A percentile compares a stretch with the other conserved stretches of the same genome.
phyloP scores from a whole-genome alignment of 2,329 filamentous ascomycete genomes.

The Knoxdaviesia capensis region DNA sequence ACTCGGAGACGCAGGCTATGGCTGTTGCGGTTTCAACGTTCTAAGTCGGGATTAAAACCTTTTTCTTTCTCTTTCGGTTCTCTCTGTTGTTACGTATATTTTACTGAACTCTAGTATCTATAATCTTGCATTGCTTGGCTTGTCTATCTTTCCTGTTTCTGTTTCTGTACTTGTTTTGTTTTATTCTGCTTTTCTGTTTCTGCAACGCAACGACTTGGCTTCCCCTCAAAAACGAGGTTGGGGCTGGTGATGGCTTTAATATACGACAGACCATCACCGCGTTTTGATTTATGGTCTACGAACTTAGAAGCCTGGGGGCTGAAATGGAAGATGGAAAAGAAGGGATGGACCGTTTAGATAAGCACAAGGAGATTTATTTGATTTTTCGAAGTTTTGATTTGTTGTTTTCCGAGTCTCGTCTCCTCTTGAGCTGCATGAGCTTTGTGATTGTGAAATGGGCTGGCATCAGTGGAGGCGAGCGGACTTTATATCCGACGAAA shows the following conservation, averaged over 20 bases:
- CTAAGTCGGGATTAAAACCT: conserved; percentile 16
- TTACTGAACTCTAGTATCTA: neutral
- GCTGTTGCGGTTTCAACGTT: conserved; percentile 79
- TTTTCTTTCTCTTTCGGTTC: too few relatives aligned
- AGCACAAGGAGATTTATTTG: neutral
- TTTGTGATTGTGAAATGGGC: too few relatives aligned
- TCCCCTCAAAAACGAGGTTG: neutral
- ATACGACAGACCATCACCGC: too few relatives aligned
- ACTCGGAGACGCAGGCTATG: conserved; percentile 84
- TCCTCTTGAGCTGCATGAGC: neutral
- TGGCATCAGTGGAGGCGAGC: too few relatives aligned
- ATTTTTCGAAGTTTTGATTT: neutral
- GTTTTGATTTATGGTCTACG: too few relatives aligned
- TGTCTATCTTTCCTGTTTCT: conserved; percentile 4
- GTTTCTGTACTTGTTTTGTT: conserved; percentile 3
- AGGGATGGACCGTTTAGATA: too few relatives aligned
- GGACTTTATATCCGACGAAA: too few relatives aligned
- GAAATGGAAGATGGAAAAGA: neutral
- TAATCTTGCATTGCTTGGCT: neutral
- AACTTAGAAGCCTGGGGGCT: neutral
- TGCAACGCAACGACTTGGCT: neutral
- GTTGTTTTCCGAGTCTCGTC: neutral
- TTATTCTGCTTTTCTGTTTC: neutral
- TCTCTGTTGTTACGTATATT: too few relatives aligned
- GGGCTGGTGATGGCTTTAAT: too few relatives aligned